Conservation (phyloP, 257 asterid species). For the Solanum bulbocastanum region DNA sequence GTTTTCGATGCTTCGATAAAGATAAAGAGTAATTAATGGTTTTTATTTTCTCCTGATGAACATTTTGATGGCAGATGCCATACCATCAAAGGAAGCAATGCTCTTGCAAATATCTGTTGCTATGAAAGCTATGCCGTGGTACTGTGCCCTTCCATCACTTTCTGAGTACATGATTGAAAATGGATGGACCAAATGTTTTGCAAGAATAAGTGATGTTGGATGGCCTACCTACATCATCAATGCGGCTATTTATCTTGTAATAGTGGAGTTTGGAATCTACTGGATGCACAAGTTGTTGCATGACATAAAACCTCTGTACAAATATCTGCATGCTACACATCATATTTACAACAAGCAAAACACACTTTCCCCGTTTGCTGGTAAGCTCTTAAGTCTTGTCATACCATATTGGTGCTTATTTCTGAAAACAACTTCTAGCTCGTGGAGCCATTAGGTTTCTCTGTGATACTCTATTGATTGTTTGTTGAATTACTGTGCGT, state of each 20-base stretch:
- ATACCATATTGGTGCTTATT: neutral
- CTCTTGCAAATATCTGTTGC: slow-evolving; percentile 66
- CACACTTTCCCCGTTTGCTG: slow-evolving; percentile 97
- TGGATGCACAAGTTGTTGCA: slow-evolving; percentile 98
- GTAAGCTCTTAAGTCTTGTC: slow-evolving; percentile 24
- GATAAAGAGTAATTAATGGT: neutral
- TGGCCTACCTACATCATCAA: slow-evolving; percentile 42
- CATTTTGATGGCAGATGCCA: slow-evolving; percentile 35
- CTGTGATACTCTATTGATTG: neutral
- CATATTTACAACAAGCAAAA: slow-evolving; percentile 98
- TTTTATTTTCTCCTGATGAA: slow-evolving; percentile 3
- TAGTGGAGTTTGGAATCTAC: slow-evolving; percentile 92
- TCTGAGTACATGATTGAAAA: slow-evolving; percentile 30
- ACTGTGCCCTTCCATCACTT: slow-evolving; percentile 60
- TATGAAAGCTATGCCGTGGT: slow-evolving; percentile 43
- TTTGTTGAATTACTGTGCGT: neutral
- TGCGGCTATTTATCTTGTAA: slow-evolving; percentile 44
- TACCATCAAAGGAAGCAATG: slow-evolving; percentile 54
- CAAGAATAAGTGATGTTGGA: slow-evolving; percentile 67
- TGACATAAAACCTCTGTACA: slow-evolving; percentile 90
- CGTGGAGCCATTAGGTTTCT: neutral
- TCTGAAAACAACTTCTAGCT: neutral
- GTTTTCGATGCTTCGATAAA: neutral
- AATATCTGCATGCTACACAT: slow-evolving; percentile 90
- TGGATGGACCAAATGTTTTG: slow-evolving; percentile 80